Base-by-base conservation (phyloP, 1,284 basidiomycete genomes). In the Cryptococcus maquisensis region DNA sequence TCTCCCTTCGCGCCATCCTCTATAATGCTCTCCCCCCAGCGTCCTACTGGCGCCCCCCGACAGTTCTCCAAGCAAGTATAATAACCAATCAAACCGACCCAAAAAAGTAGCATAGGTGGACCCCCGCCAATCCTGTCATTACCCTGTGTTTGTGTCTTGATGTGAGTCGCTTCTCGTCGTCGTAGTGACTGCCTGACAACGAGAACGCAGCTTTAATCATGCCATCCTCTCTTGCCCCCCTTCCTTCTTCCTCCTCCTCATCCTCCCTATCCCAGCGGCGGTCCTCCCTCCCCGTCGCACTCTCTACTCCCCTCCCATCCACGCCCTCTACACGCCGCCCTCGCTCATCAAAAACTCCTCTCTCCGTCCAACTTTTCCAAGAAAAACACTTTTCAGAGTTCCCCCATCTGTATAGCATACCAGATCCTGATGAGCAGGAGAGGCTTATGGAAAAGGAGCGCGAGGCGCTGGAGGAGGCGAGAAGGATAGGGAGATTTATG, bases 391-490 rank as follows among this genome's bases (percentile, higher is more conserved):
- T 46, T 15, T 46, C 50, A 16, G 56, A 61, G 23, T 61, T 61
- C 41, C 54, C 60, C 3, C 60, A 61, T 50, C 49, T 61, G 15
- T 56, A 61, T 41, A 8, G 26, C 23, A n/a, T 46, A 24, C 24
- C 28, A n/a, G 32, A 49, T 8, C 45, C 45, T 13, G 43, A n/a
- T 9, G 50, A 51, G 16, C 51, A 59, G 10, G 41, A 42, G 9
- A 52, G 57, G 24, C 47, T 55, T 38, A 55, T 49, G 28, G 49
- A 60, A 28, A 32, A 28, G 23, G 51, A 55, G 26, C 49, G 62
- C 13, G 50, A 44, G 9, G 49, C 52, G 15, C 49, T 73, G 20
- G 65, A 69, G 49, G 59, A 61, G 44, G 62, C 52, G 3, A 51
- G 57, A 43, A 43, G 57, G 43, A 23, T 55, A 13, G 64, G 64